Conservation (phyloP, 805 yeast species). For the Monosporozyma aquatica region DNA sequence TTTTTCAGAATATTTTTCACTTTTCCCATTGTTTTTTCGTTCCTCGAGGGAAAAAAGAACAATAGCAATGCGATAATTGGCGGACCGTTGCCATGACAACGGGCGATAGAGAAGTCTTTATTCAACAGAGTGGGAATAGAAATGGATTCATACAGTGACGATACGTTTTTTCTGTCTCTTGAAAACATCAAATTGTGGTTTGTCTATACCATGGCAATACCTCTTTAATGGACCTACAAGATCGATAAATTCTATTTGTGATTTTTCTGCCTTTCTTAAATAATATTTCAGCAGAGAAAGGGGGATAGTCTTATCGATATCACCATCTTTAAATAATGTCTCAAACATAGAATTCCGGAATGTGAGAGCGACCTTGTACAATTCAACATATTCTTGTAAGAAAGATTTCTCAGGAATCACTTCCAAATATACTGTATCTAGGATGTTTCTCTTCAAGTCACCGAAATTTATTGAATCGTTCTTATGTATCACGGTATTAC, state of each 20-base stretch:
- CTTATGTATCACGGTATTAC: constrained; percentile 2
- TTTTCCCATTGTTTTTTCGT: too few relatives aligned
- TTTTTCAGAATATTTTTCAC: too few relatives aligned
- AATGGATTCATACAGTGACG: constrained; percentile 7
- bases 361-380: constrained; percentile 8
- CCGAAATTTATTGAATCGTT: constrained; percentile 10
- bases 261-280: constrained; percentile 42
- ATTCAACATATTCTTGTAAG: constrained; percentile 10
- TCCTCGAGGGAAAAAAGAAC: too few relatives aligned
- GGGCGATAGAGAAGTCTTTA: too few relatives aligned
- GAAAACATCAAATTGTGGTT: constrained; percentile 2
- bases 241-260: constrained; percentile 17
- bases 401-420: constrained; percentile 15
- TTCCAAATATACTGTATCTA: constrained; percentile 14
- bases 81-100: not conserved
- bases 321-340: constrained; percentile 12
- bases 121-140: too few relatives aligned
- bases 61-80: not conserved
- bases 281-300: constrained; percentile 33
- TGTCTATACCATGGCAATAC: constrained; percentile 10
- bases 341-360: constrained; percentile 12
- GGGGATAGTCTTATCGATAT: constrained; percentile 17
- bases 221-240: constrained; percentile 8
- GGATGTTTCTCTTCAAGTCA: constrained; percentile 11
- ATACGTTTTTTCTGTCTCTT: not conserved